Evolutionary conservation across 169 alveolate species (phyloP).

Genomic region (Plasmodium inui): DNA sequence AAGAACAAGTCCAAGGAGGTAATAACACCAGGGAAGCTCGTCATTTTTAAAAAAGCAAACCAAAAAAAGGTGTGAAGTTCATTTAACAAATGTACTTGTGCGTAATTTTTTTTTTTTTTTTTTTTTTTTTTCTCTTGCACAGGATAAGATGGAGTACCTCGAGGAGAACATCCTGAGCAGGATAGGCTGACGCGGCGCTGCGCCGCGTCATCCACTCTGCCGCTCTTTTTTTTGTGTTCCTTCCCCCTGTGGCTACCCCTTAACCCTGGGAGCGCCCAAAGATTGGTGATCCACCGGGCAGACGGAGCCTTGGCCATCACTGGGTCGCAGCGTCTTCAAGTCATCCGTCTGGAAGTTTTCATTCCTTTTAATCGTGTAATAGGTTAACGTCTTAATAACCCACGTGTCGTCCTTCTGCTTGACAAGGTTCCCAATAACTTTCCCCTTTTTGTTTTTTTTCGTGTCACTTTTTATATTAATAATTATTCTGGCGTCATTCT

Average conservation of each 20-base stretch:
- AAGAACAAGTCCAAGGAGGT: conserved; percentile 73
- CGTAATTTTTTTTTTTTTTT: background rate
- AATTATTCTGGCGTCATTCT: conserved; percentile 11
- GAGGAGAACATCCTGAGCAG: conserved; percentile 43
- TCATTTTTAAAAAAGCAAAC: background rate
- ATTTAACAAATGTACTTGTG: background rate
- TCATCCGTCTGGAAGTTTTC: conserved; percentile 65
- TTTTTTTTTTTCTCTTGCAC: background rate
- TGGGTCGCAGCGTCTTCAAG: conserved; percentile 20
- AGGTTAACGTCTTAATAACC: conserved; percentile 60
- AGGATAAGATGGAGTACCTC: conserved; percentile 55
- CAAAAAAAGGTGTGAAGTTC: background rate
- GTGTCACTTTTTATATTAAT: conserved; percentile 34
- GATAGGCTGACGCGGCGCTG: conserved; percentile 2
- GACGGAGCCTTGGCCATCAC: background rate
- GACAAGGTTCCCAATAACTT: conserved; percentile 27
- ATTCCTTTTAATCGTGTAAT: conserved; percentile 49
- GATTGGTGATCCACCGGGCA: conserved; percentile 26
- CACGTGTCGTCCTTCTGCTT: conserved; percentile 41
- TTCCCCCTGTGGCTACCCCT: background rate
- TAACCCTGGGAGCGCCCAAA: background rate
- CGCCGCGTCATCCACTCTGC: background rate
- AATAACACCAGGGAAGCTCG: background rate
- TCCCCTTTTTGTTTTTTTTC: conserved; percentile 33
- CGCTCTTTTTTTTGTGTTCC: background rate